Percentiles rank a stretch among this genome's conserved stretches.
Evolutionary conservation across 495 filamentous ascomycete genomes (phyloP).

Genomic region (Copromyces sp.): DNA sequence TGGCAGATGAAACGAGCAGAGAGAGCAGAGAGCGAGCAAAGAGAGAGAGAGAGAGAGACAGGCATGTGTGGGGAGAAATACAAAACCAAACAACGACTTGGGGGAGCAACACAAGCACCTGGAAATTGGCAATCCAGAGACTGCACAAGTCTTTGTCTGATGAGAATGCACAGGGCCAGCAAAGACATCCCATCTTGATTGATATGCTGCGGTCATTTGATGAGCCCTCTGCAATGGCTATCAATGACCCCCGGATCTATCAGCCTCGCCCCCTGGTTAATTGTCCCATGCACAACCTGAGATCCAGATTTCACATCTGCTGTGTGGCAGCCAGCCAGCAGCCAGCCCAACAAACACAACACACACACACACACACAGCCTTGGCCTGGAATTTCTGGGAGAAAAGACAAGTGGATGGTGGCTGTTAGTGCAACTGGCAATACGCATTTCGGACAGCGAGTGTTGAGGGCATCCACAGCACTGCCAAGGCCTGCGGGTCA

Average conservation of each 20-base stretch:
- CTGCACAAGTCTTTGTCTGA: neutral
- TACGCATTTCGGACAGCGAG: neutral
- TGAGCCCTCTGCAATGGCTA: conserved; percentile 12
- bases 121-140: neutral
- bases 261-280: conserved; percentile 16
- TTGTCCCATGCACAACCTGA: conserved; percentile 13
- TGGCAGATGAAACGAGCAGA: conserved; percentile 3
- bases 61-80: conserved; percentile 7
- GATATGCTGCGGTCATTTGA: conserved; percentile 6
- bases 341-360: neutral
- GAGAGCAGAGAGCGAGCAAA: conserved; percentile 8
- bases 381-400: neutral
- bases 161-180: neutral
- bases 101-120: neutral
- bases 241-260: conserved; percentile 13
- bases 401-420: neutral
- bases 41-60: conserved; percentile 5
- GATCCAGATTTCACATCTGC: conserved; percentile 5
- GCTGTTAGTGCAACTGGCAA: neutral
- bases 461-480: neutral
- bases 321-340: neutral
- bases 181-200: conserved; percentile 7
- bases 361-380: neutral
- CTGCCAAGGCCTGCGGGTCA: neutral
- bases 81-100: conserved; percentile 1